A percentile compares a stretch with the other conserved stretches of the same genome.
Conservation (phyloP, 140 eudicot genomes). For the Oenanthe javanica region DNA sequence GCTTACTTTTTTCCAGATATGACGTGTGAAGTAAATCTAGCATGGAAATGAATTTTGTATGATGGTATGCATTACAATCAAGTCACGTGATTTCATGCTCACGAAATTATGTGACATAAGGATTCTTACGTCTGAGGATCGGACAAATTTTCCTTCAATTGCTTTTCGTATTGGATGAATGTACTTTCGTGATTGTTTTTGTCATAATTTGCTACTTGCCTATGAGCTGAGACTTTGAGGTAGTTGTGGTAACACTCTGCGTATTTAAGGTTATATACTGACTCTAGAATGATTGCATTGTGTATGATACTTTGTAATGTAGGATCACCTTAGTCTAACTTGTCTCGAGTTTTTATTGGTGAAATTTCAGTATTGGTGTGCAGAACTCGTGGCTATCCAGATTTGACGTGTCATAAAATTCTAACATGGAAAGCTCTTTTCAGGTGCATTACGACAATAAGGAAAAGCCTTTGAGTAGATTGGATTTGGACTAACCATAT, state of each 20-base stretch:
- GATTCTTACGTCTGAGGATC: background rate
- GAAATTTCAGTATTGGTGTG: background rate
- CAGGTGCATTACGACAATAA: background rate
- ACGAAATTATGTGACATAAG: background rate
- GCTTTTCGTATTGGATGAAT: background rate
- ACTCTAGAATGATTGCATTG: background rate
- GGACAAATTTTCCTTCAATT: background rate
- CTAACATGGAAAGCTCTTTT: too few relatives aligned
- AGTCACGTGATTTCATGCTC: background rate
- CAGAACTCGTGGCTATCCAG: background rate
- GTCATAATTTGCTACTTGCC: background rate
- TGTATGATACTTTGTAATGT: background rate
- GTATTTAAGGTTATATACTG: background rate
- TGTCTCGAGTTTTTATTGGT: background rate
- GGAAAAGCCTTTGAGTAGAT: background rate
- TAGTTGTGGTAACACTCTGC: background rate
- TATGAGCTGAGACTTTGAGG: background rate
- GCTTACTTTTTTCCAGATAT: background rate
- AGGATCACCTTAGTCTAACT: background rate
- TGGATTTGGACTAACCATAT: background rate
- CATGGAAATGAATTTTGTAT: background rate
- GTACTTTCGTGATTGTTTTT: background rate
- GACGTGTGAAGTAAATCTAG: background rate
- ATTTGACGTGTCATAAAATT: too few relatives aligned
- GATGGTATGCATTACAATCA: slow-evolving; percentile 1